Percentiles rank a stretch among this genome's conserved stretches.
Conservation (phyloP, 305 asterid species). For the Fraxinus dipetala region DNA sequence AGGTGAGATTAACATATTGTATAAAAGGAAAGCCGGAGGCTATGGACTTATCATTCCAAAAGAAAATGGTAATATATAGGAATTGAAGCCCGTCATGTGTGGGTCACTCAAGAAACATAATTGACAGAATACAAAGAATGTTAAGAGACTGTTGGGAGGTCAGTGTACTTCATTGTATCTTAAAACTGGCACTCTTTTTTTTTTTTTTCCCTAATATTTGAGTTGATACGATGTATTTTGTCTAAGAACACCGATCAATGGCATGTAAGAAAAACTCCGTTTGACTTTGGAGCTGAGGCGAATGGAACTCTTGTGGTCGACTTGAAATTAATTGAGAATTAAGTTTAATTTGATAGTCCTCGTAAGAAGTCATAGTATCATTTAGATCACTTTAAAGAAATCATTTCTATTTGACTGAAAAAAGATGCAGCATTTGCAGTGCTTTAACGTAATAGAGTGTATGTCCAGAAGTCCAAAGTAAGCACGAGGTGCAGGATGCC, state of each 20-base stretch:
- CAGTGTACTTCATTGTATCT: neutral
- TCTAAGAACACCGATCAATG: neutral
- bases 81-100: slow-evolving; percentile 41
- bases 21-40: slow-evolving; percentile 74
- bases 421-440: neutral
- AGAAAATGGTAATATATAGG: slow-evolving; percentile 49
- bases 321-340: neutral
- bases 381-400: neutral
- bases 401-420: neutral
- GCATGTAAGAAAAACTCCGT: neutral
- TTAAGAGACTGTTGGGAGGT: neutral
- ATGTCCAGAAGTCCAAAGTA: neutral
- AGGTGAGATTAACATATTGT: slow-evolving; percentile 80
- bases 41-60: slow-evolving; percentile 78
- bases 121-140: neutral
- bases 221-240: neutral
- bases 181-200: neutral
- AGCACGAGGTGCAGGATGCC: neutral
- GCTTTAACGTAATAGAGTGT: neutral
- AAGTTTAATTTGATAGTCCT: neutral
- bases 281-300: neutral
- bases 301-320: neutral
- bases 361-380: neutral
- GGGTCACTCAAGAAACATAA: slow-evolving; percentile 25
- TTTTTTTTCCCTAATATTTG: neutral